phyloP scores from a whole-genome alignment of 2,329 filamentous ascomycete genomes.

The Aspergillus pseudonomiae region DNA sequence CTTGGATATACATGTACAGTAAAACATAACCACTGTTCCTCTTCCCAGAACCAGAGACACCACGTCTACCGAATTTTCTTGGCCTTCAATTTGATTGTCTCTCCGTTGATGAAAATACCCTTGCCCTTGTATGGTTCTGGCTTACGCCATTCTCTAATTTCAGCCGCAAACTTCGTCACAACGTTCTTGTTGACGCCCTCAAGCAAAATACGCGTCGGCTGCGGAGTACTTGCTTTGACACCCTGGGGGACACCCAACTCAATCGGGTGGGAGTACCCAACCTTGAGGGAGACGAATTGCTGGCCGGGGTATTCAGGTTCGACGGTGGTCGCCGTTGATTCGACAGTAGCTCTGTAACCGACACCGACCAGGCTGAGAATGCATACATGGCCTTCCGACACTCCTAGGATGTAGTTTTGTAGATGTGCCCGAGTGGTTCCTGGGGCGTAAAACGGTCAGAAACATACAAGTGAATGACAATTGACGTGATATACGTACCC shows the following conservation, averaged over 20 bases:
- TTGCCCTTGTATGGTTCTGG: constrained; percentile 99
- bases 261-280: constrained; percentile 94
- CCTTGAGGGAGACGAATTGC: constrained; percentile 88
- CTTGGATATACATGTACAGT: constrained; percentile 33
- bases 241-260: constrained; percentile 83
- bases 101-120: constrained; percentile 96
- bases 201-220: constrained; percentile 86
- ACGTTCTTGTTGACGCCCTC: constrained; percentile 85
- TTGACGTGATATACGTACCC: constrained; percentile 62
- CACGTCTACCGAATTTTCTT: constrained; percentile 85
- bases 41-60: constrained; percentile 30
- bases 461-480: constrained; percentile 4
- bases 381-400: constrained; percentile 93
- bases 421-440: constrained; percentile 89
- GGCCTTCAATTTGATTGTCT: constrained; percentile 97
- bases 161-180: constrained; percentile 87
- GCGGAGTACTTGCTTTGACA: constrained; percentile 82
- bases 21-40: constrained; percentile 26
- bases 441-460: constrained; percentile 43
- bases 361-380: constrained; percentile 93
- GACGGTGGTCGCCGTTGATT: constrained; percentile 71
- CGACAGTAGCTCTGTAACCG: constrained; percentile 88
- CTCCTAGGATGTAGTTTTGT: constrained; percentile 86
- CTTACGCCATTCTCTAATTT: constrained; percentile 82
- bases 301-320: constrained; percentile 73